Base-by-base conservation (phyloP, 176 grass and related monocot genomes). In the Avena atlantica region DNA sequence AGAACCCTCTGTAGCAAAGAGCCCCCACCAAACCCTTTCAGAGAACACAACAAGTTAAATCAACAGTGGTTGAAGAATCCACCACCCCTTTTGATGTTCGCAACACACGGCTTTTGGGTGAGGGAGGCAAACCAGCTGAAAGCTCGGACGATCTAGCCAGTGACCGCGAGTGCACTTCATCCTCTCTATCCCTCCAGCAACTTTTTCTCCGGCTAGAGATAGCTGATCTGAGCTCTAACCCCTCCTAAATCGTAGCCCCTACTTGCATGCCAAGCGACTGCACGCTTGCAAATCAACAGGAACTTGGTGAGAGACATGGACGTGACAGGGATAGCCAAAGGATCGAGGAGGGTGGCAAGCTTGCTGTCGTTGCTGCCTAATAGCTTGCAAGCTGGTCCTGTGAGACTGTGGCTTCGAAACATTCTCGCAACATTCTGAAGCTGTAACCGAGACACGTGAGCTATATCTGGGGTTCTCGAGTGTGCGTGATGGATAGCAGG, bases 201-300 rank as follows among this genome's bases (percentile, higher is more conserved):
- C 40, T 42, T 42, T 7, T 42, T 7, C 40, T 42, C 40, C 5
- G 5, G 40, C 40, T 42, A 42, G 37, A 42, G 5, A 5, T 42
- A 42, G 40, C 40, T 42, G 40, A 40, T 40, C 37, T 40, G 37
- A 40, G 37, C 37, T 40, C 37, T 40, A 40, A 40, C 37, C 37
- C 37, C 37, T 40, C 37, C 37, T 6, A 42, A 42, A 42, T 42
- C 40, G 6, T 42, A 48, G 45, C 45, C 45, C 45, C 45, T 48
- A 48, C 45, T 48, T 48, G 45, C 75, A 80, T 91, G 85, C 25
- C 31, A 91, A 91, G 89, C 48, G 75, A 84, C 76, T 76, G 48
- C 89, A 79, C 68, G 83, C 59, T 60, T 75, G 80, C 85, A 67
- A 87, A 71, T 78, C 13, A 16, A 73, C 66, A 81, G 70, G 31